Evolutionary conservation across 352 stramenopile genomes (phyloP), one percentile per base, ranked within the genome.

Genomic region (Phytophthora cactorum): DNA sequence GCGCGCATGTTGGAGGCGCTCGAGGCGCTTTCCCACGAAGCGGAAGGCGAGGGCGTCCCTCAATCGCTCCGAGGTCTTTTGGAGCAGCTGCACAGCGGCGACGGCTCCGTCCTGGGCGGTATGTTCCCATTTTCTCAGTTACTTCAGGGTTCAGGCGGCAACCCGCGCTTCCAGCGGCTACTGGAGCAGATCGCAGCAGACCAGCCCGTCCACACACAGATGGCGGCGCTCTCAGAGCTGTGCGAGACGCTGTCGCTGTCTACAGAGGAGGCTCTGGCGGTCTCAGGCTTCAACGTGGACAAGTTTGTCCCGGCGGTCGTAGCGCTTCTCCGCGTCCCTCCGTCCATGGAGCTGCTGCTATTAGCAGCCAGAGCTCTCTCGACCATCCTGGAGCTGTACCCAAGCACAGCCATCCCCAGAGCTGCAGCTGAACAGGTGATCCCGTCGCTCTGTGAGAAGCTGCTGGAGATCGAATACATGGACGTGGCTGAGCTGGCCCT

Each of bases 381-480:
- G 1, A 74, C 73, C 4, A 77, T 92, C 10, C 55, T 91, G 39
- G 85, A 93, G 38, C 66, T 90, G 3, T 88, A 82, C 11, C 75
- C 84, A 1, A 70, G 57, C 25, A 66, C 63, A 0, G 79, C 73
- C 5, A 81, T 82, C 6, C 74, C 72, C 14, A 79, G 77, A 45
- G 82, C 82, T 0, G 77, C 88, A 22, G 63, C 68, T 2, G 74
- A 78, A 43, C 66, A 76, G 3, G 66, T 91, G 1, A 76, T 94
- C 34, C 75, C 74, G 1, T 79, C 75, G 32, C 70, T 94, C 14
- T 94, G 86, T 59, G 77, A 75, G 17, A 91, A 91, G 55, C 72
- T 94, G 15, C 54, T 91, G 60, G 84, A 89, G 62, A 89, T 94
- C 38, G 81, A 94, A 63, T 94, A 92, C 65, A 91, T 94, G 81